Evolutionary conservation across 2,329 filamentous ascomycete species (phyloP), one percentile per base, ranked within the genome.

Genomic region (Venturia aucupariae): DNA sequence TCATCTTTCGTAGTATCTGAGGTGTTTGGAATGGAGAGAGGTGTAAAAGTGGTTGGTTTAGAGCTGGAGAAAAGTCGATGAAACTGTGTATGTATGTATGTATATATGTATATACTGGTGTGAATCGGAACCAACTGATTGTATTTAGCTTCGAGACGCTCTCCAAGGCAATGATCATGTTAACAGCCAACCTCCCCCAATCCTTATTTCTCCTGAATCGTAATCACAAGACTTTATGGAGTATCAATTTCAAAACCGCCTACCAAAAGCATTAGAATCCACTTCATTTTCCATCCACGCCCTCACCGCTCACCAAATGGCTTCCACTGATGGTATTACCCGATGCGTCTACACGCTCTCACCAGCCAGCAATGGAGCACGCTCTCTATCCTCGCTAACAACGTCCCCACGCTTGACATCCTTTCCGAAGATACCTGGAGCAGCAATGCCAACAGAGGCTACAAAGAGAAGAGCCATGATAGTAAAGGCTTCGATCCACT

Each of bases 401-500:
- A 79, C 72, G 55, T 75, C 72, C 5, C 79, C 74, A 24, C 73
- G 72, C 32, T 71, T 79, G 75, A 84, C 84, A 67, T 86, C 82
- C 65, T 87, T 55, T 27, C 64, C 87, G 15, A 85, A 80, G 71
- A 86, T 80, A 27, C 82, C 82, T 0, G 88, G 88, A 41, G 89
- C 75, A 2, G 84, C 87, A 62, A 91, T 79, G 19, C 82, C 75
- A 2, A 90, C 70, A 1, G 89, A 90, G 22, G 84, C 76, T 24
- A 92, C 74, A 73, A 94, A 88, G 63, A 95, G 83, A 32, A 90
- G 73, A 0, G 81, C 84, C 81, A 93, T 92, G 73, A 96, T 91
- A 67, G 86, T 80, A 72, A 95, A 94, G 41, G 91, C 89, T 74
- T 96, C 96, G 76, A 95, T 93, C 91, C 91, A 96, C 78, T 96